A percentile compares a stretch with the other conserved stretches of the same genome.
These are phyloP conservation scores for Hippophae tibetana DNA, from an alignment of 306 rosid species.

Conservation along the genomic window DNA sequence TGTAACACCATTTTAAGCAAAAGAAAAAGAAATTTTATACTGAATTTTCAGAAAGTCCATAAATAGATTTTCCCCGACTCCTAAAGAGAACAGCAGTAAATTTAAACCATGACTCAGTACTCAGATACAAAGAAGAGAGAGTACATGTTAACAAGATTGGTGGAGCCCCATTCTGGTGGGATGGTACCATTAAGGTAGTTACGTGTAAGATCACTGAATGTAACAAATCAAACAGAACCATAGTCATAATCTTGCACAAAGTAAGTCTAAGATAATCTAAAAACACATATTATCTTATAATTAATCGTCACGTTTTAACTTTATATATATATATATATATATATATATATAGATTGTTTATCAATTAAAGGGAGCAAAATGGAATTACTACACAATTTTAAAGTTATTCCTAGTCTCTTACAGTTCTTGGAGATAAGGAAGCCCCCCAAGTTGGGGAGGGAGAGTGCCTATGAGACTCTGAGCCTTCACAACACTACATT, in stretches of 20 bases:
- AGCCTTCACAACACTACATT: conserved; percentile 32
- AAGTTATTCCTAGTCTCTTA: conserved; percentile 11
- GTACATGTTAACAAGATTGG: conserved; percentile 38
- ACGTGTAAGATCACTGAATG: conserved; percentile 44
- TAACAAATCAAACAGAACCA: background rate
- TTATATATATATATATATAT: too few relatives aligned
- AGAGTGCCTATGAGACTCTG: conserved; percentile 49
- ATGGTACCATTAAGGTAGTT: conserved; percentile 58
- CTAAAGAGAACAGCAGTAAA: background rate
- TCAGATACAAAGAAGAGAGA: background rate
- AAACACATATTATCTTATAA: too few relatives aligned
- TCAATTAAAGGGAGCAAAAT: background rate
- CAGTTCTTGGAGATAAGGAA: conserved; percentile 48
- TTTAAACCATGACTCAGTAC: background rate
- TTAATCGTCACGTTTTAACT: background rate
- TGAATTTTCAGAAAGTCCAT: background rate
- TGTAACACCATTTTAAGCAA: too few relatives aligned
- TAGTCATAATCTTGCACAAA: too few relatives aligned
- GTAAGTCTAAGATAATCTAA: too few relatives aligned
- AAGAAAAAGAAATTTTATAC: too few relatives aligned
- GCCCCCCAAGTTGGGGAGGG: conserved; percentile 33
- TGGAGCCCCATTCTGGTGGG: conserved; percentile 48
- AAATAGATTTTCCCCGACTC: background rate
- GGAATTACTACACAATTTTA: background rate
- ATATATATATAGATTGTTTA: background rate